Percentiles rank a stretch among this genome's conserved stretches.
Evolutionary conservation across 768 basidiomycete genomes (phyloP).

Genomic region (Termitomyces sp.): DNA sequence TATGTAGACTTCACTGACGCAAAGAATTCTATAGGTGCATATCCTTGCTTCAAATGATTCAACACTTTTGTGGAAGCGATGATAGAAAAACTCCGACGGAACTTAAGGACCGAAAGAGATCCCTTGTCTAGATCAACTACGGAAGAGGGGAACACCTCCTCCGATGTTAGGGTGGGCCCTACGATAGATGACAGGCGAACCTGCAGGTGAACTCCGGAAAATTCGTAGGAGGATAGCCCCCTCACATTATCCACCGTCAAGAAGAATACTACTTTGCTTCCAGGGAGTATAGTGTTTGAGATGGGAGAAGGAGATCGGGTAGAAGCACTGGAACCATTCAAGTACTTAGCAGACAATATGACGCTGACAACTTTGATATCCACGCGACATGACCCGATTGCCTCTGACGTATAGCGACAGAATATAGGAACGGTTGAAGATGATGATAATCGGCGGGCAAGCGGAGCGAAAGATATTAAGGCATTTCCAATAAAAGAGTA

Average conservation of each 20-base stretch:
- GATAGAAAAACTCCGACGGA: constrained; percentile 78
- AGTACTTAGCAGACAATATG: constrained; percentile 51
- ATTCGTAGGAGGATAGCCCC: constrained; percentile 87
- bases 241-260: constrained; percentile 83
- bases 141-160: constrained; percentile 79
- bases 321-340: constrained; percentile 54
- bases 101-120: constrained; percentile 73
- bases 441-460: constrained; percentile 72
- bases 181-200: constrained; percentile 83
- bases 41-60: constrained; percentile 64
- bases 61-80: constrained; percentile 70
- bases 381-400: constrained; percentile 90
- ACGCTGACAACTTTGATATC: constrained; percentile 78
- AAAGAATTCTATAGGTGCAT: constrained; percentile 88
- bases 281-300: constrained; percentile 59
- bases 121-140: constrained; percentile 68
- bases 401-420: constrained; percentile 91
- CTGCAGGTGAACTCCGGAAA: constrained; percentile 81
- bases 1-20: constrained; percentile 78
- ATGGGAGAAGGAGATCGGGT: constrained; percentile 75
- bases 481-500: constrained; percentile 94
- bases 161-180: constrained; percentile 59
- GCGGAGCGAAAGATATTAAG: constrained; percentile 72
- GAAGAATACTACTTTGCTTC: constrained; percentile 81
- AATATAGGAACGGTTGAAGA: constrained; percentile 82